Base-by-base conservation (phyloP, 352 stramenopile species). In the Globisporangium ultimum region DNA sequence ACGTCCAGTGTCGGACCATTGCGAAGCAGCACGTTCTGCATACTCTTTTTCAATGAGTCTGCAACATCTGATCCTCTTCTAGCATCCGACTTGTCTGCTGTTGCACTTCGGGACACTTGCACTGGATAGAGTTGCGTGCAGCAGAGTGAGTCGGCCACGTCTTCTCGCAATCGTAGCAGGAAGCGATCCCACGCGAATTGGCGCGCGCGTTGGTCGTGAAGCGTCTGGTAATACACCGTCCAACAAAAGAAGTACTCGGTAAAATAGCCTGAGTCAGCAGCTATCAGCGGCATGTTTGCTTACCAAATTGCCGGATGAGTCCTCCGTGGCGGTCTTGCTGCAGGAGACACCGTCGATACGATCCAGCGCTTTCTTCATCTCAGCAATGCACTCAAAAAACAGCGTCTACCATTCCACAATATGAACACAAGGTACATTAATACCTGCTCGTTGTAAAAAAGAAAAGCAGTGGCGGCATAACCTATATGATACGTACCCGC, bases 271-370 rank as follows among this genome's bases (percentile, higher is more conserved):
- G 28, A 36, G 28, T 36, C 28, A 36, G 28, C 28, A 36, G 28
- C 8, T 36, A 36, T 10, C 28, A 36, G 28, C 28, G 28, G 28
- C 28, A 36, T 10, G 28, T 36, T 36, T 36, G 28, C 28, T 78
- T 75, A 80, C 72, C 72, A 66, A 74, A 74, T 61, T 74, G 71
- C 75, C 64, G 56, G 61, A 71, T 64, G 63, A 59, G 28, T 74
- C 61, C 2, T 36, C 28, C 24, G 24, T 32, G 24, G 55, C 47
- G 49, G 36, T 61, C 48, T 76, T 59, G 40, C 53, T 34, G 8
- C 4, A 36, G 17, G 64, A 53, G 34, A 74, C 15, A 40, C 40
- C 43, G 4, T 80, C 61, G 48, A 80, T 67, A 42, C 67, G 64
- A 32, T 65, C 38, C 0, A 78, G 47, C 17, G 67, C 72, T 47